Evolutionary conservation across 2,329 filamentous ascomycete genomes (phyloP), one percentile per base, ranked within the genome.

Genomic region (Nothophoma quercina): DNA sequence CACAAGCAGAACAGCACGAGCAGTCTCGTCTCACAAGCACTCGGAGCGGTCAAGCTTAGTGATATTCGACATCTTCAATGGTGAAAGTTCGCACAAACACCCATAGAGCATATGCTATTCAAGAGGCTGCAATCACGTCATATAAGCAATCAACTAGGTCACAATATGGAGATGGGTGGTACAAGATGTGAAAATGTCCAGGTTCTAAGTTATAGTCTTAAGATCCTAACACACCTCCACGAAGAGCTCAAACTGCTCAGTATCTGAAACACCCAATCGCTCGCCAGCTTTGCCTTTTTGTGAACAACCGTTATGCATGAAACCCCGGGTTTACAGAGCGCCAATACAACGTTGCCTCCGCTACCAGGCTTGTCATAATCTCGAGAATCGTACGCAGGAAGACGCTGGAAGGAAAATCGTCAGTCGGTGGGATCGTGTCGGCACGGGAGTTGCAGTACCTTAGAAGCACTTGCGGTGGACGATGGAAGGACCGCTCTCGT

Each of bases 401-500:
- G 52, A 69, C 64, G 70, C 72, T 74, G 44, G 22, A 55, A 51
- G 43, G 26, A 54, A 62, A 50, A 49, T 55, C 44, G 58, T 69
- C 55, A 70, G 64, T 60, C 48, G 55, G 36, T 52, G 54, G 51
- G 35, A 51, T 18, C 41, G 36, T 30, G 19, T 39, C 29, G 30
- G 34, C 13, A 28, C 28, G 18, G 29, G 49, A 47, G 29, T 33
- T 35, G 23, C 47, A 77, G 72, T 76, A 88, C 87, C 88, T 96
- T 96, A 97, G 90, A 97, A 97, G 91, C 93, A 97, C 91, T 97
- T 98, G 89, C 93, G 91, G 90, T 98, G 93, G 75, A 98, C 93
- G 78, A 98, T 98, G 77, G 93, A 97, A 74, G 93, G 95, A 83
- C 93, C 93, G 81, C 89, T 95, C 91, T 98, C 95, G 85, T 99